Conservation (phyloP, 768 basidiomycete species). For the Hygrophoropsis aurantiaca region DNA sequence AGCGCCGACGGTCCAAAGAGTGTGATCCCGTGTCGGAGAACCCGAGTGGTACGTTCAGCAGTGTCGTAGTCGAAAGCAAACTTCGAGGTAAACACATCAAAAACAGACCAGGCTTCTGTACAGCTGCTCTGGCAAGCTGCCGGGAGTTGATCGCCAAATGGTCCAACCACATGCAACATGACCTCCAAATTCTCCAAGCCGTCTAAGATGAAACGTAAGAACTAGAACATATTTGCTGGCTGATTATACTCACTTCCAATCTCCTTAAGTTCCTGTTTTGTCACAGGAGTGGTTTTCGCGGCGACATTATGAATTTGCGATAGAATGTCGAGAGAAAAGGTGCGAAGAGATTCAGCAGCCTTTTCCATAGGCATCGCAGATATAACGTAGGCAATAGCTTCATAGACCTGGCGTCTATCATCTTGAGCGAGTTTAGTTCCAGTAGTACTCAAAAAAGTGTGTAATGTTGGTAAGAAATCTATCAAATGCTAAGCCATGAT, state of each 20-base stretch:
- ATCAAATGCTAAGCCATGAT: slow-evolving; percentile 68
- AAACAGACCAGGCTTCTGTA: slow-evolving; percentile 77
- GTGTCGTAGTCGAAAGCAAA: slow-evolving; percentile 75
- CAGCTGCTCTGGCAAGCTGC: slow-evolving; percentile 75
- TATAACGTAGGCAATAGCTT: slow-evolving; percentile 94
- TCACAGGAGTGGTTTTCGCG: slow-evolving; percentile 50
- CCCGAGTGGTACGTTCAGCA: slow-evolving; percentile 81
- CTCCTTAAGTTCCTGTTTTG: slow-evolving; percentile 69
- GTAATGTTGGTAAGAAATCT: slow-evolving; percentile 87
- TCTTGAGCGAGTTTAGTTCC: slow-evolving; percentile 81
- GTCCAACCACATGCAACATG: slow-evolving; percentile 82
- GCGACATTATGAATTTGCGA: slow-evolving; percentile 68
- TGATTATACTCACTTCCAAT: slow-evolving; percentile 57
- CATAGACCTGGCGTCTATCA: slow-evolving; percentile 89
- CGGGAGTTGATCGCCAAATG: slow-evolving; percentile 83
- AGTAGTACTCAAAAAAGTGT: slow-evolving; percentile 80
- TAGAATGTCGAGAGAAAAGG: slow-evolving; percentile 85
- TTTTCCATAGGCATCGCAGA: slow-evolving; percentile 89
- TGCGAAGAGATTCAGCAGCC: slow-evolving; percentile 82
- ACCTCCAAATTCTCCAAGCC: slow-evolving; percentile 89
- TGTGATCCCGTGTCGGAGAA: slow-evolving; percentile 78
- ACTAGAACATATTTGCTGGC: slow-evolving; percentile 8
- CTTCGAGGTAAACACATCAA: slow-evolving; percentile 77
- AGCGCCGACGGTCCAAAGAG: slow-evolving; percentile 74
- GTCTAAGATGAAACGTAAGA: slow-evolving; percentile 42